Evolutionary conservation across 305 asterid genomes (phyloP).

Genomic region (Solanum aculeatissimum): DNA sequence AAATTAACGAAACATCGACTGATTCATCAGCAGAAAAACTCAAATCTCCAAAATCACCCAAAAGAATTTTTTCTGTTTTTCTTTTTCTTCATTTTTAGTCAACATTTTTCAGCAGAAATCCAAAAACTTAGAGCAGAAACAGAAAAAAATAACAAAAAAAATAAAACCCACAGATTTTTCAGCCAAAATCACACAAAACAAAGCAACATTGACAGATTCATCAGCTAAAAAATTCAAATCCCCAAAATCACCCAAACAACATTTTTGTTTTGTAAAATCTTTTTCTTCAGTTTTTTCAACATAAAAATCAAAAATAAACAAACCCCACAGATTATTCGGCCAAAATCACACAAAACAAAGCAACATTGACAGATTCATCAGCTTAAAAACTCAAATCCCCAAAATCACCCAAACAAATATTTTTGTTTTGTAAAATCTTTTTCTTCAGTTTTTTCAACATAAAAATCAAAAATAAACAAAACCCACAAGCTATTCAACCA

Average conservation of each 20-base stretch:
- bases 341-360: neutral
- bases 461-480: neutral
- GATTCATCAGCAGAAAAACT: neutral
- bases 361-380: neutral
- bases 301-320: neutral
- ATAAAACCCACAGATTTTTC: neutral
- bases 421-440: no score
- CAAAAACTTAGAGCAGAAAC: neutral
- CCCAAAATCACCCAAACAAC: neutral
- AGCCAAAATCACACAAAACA: neutral
- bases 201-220: neutral
- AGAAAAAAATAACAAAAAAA: neutral
- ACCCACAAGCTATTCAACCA: neutral
- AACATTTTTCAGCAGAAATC: neutral
- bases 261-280: neutral
- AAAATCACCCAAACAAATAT: neutral
- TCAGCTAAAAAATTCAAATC: neutral
- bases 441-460: no score
- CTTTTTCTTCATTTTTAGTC: no score
- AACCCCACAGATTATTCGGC: neutral
- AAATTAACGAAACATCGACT: neutral
- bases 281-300: no score
- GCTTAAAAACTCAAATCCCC: neutral
- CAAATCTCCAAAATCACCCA: neutral
- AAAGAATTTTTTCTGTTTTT: neutral